Evolutionary conservation across 805 yeast species (phyloP), one percentile per base, ranked within the genome.

Genomic region (Saturnispora bothae): DNA sequence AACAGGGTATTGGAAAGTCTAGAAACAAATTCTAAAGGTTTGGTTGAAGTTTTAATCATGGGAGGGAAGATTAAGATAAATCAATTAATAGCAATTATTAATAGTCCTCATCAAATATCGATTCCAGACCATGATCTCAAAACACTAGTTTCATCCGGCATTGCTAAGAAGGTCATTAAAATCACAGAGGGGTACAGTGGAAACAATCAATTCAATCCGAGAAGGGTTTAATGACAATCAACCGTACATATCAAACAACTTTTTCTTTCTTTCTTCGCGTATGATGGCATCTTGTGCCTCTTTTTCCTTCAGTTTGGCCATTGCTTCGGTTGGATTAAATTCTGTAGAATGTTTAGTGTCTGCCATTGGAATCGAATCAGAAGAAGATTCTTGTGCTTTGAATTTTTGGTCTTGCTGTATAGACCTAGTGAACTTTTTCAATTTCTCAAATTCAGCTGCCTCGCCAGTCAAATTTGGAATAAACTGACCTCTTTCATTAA

Each of bases 391-490:
- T 18, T 47, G 49, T 43, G 47, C 45, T 33, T 45, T 38, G 23
- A 42, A 34, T 33, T 42, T 47, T 19, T 36, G 47, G n/a, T 40
- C 43, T 25, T 42, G 34, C 28, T 53, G 58, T 20, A 43, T 35
- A 3, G 48, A 34, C 28, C 48, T 43, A 0, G 77, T 77, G 45
- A 70, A 67, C 45, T 56, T 53, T 47, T 68, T 71, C 51, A 70
- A 48, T 36, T 61, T 59, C 38, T 67, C 69, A 47, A 73, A 64
- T 40, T 71, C 71, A 15, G 59, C 54, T 8, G 80, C 82, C 43
- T 77, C 82, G 5, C 77, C 80, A 3, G 68, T 65, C 33, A 66
- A 50, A 45, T 69, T 68, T 25, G 76, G 63, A 16, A 70, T 78
- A 57, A 71, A 79, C 53, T 69, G 60, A n/a, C 59, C 60, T n/a